Base-by-base conservation (phyloP, 2,329 filamentous ascomycete genomes). In the Botrytis cinerea region DNA sequence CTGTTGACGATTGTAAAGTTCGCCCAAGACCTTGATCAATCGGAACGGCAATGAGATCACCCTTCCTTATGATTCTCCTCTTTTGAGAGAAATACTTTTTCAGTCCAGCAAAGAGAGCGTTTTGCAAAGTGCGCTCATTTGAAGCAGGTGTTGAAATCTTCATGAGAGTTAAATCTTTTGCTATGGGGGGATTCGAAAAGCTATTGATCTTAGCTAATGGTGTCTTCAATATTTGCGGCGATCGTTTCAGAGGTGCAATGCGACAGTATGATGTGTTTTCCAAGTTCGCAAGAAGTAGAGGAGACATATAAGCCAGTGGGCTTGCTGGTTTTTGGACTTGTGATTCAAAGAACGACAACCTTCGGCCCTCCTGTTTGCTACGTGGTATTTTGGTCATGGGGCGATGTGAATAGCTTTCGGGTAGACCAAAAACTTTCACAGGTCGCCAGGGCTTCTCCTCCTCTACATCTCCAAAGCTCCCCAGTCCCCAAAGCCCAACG, bases 141-240 rank as follows among this genome's bases (percentile, higher is more conserved):
- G 95, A 95, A 12, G 96, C 86, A 0, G 96, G 96, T 0, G 95
- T 97, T 18, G 94, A 91, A 60, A 99, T 90, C 78, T 97, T 96
- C 64, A 95, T 88, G 59, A 99, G 85, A 0, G 93, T 97, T 71
- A 98, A 93, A 79, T 98, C 95, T 77, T 86, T 87, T 67, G 86
- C 91, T 79, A 85, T 89, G 28, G 85, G 90, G 43, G 87, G 90
- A 77, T 83, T 88, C 70, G 86, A 86, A 20, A 86, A 84, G 71
- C 85, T 84, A 2, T 86, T 86, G 62, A 89, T 86, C 73, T 88
- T 89, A 10, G 86, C 83, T n/a, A 87, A 85, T 12, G 85, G 86
- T 8, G 85, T 84, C 76, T 86, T 88, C 46, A 83, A 84, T 72
- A 85, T 83, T 67, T 87, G 86, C 8, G 73, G 60, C 2, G 83